phyloP scores from a whole-genome alignment of 768 basidiomycete genomes.

The Russula compacta region DNA sequence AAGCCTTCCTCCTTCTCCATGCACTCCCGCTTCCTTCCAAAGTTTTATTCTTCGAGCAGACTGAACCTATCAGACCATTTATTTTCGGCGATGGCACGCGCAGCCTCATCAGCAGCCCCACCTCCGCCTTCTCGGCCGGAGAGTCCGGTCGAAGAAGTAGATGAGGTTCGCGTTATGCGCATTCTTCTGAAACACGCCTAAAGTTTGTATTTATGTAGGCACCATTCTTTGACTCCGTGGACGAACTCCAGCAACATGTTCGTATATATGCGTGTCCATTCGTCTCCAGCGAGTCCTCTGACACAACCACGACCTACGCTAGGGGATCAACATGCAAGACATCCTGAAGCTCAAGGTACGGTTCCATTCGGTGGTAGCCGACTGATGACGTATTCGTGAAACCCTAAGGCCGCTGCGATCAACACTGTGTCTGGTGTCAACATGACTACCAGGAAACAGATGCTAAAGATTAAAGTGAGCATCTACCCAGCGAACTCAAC shows the following conservation, averaged over 20 bases:
- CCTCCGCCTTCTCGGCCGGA: constrained; percentile 15
- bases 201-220: constrained; percentile 10
- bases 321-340: constrained; percentile 96
- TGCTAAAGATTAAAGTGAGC: constrained; percentile 86
- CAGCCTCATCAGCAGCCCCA: constrained; percentile 7
- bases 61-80: neutral
- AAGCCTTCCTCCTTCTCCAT: neutral
- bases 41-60: neutral
- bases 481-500: neutral
- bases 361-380: constrained; percentile 2
- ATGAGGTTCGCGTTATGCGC: constrained; percentile 6
- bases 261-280: constrained; percentile 10
- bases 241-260: constrained; percentile 27
- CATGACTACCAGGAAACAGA: constrained; percentile 83
- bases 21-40: neutral
- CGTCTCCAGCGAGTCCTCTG: neutral
- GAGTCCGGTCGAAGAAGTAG: constrained; percentile 12
- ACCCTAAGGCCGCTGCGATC: constrained; percentile 58
- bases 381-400: constrained; percentile 5
- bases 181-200: neutral
- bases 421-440: constrained; percentile 81
- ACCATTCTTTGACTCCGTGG: constrained; percentile 24
- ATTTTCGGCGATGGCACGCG: constrained; percentile 12
- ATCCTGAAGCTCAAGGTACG: constrained; percentile 83
- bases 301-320: neutral